Percentiles rank a stretch among this genome's conserved stretches.
Conservation (phyloP, 2,329 filamentous ascomycete genomes). For the Fusarium ramigenum region DNA sequence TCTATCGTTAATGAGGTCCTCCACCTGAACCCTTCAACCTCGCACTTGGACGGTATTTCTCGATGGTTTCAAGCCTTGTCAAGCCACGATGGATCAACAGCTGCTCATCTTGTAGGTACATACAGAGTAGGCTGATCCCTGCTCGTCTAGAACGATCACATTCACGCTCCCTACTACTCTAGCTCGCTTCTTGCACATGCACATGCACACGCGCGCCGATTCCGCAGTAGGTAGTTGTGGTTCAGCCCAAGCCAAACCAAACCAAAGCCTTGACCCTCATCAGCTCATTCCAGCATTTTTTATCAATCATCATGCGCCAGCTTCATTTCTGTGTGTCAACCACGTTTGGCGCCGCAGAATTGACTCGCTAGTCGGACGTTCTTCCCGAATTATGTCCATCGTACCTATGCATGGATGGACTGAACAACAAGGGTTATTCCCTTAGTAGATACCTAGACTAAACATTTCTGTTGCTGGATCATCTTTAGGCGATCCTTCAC, state of each 20-base stretch:
- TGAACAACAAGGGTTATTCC: constrained; percentile 6
- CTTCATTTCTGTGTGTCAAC: constrained; percentile 1
- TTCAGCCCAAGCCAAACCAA: not conserved
- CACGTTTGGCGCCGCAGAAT: constrained; percentile 14
- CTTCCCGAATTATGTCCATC: not conserved
- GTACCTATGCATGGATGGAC: not conserved
- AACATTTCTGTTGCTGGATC: not conserved
- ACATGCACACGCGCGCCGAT: not conserved
- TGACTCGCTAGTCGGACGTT: not conserved
- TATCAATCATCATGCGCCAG: constrained; percentile 8
- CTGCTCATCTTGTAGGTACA: constrained; percentile 13
- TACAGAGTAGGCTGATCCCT: not conserved
- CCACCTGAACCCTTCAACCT: not conserved
- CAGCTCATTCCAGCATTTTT: not conserved
- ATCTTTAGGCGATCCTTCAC: not conserved
- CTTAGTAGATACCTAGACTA: not conserved
- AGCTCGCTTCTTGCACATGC: not conserved
- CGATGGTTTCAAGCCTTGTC: constrained; percentile 19
- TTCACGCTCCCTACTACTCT: not conserved
- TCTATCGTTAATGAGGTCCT: not conserved
- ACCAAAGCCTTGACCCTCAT: not conserved
- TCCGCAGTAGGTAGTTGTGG: constrained; percentile 10
- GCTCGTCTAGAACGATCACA: not conserved
- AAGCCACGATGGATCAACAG: constrained; percentile 31
- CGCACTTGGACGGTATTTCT: constrained; percentile 12